A percentile compares a stretch with the other conserved stretches of the same genome.
phyloP scores from a whole-genome alignment of 2,329 filamentous ascomycete species.

The Biscogniauxia marginata region DNA sequence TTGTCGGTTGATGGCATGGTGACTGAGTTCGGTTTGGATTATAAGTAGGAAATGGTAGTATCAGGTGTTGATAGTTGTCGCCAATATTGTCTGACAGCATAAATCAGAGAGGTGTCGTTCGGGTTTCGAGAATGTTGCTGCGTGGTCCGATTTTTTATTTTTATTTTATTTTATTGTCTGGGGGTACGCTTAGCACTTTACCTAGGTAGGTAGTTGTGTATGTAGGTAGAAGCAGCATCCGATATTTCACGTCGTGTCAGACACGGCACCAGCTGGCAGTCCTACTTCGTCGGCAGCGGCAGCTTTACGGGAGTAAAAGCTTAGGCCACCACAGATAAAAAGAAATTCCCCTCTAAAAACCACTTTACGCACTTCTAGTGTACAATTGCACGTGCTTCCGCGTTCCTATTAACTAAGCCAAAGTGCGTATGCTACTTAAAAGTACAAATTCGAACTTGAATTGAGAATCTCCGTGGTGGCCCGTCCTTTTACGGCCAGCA shows the following conservation, averaged over 20 bases:
- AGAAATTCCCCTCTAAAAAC: no score
- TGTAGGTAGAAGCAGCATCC: no score
- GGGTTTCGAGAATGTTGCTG: not conserved
- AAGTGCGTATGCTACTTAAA: no score
- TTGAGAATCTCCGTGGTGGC: not conserved
- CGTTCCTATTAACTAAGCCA: no score
- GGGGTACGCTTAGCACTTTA: no score
- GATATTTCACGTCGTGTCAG: no score
- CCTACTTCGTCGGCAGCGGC: no score
- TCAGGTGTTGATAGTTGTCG: not conserved
- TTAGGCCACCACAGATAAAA: not conserved
- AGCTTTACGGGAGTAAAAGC: no score
- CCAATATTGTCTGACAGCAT: not conserved
- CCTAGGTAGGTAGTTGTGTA: no score
- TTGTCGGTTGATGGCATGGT: conserved; percentile 17
- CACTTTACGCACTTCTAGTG: conserved; percentile 12
- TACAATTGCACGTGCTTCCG: conserved; percentile 19
- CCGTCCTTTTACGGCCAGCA: not conserved
- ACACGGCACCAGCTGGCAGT: no score
- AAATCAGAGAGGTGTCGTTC: not conserved
- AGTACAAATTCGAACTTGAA: not conserved
- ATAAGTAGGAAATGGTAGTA: not conserved
- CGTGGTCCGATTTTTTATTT: not conserved
- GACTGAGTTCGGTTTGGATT: not conserved
- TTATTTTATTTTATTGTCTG: not conserved